Evolutionary conservation across 1,284 basidiomycete genomes (phyloP).

Genomic region (Tilletia walkeri): DNA sequence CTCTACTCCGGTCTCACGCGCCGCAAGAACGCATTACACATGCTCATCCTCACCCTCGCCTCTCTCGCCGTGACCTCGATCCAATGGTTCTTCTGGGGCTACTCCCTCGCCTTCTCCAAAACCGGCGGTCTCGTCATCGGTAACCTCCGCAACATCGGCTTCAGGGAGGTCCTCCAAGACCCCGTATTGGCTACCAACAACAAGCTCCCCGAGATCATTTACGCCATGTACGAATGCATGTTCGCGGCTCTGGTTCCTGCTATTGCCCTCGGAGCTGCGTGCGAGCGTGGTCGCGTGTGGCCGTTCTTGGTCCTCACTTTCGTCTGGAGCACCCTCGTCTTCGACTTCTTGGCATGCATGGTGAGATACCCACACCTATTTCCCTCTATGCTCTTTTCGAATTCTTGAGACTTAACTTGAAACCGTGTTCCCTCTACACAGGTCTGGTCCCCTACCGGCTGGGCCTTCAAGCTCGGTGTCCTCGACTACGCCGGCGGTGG

Average conservation of each 20-base stretch:
- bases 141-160: conserved; percentile 65
- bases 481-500: conserved; percentile 90
- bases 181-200: conserved; percentile 69
- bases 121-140: conserved; percentile 70
- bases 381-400: conserved; percentile 27
- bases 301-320: conserved; percentile 86
- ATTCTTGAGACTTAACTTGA: conserved; percentile 60
- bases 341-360: conserved; percentile 41
- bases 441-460: conserved; percentile 89
- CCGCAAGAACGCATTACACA: conserved; percentile 63
- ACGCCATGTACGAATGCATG: conserved; percentile 58
- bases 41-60: conserved; percentile 60
- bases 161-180: conserved; percentile 69
- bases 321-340: conserved; percentile 76
- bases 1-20: conserved; percentile 83
- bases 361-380: background rate
- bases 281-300: conserved; percentile 80
- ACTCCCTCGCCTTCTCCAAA: conserved; percentile 61
- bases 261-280: conserved; percentile 66
- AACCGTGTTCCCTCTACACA: conserved; percentile 64
- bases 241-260: conserved; percentile 61
- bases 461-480: conserved; percentile 86
- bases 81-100: conserved; percentile 63
- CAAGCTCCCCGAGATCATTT: conserved; percentile 61
- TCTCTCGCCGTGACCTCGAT: conserved; percentile 58